phyloP scores from a whole-genome alignment of 2,329 filamentous ascomycete genomes.

The Exophiala mesophila region DNA sequence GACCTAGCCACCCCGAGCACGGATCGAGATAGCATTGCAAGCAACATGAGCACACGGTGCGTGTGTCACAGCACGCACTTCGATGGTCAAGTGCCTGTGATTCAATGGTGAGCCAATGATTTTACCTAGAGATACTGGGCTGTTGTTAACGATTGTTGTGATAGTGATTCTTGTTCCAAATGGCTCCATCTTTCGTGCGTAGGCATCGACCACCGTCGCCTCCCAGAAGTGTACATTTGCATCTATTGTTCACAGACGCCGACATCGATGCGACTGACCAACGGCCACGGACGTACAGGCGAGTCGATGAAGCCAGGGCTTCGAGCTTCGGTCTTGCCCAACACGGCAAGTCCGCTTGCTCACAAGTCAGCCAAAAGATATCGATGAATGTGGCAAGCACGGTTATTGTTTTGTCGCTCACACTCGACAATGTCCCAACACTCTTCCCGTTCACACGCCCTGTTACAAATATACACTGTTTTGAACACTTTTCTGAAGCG shows the following conservation, averaged over 20 bases:
- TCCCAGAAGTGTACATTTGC: conserved; percentile 48
- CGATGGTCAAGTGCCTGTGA: conserved; percentile 53
- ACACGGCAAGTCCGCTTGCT: conserved; percentile 23
- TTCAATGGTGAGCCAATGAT: conserved; percentile 48
- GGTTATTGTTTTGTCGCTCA: background rate
- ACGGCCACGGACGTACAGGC: background rate
- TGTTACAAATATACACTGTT: too few species aligned
- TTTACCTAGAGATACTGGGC: background rate
- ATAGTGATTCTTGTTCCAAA: conserved; percentile 57
- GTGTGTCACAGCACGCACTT: conserved; percentile 48
- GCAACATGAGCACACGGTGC: conserved; percentile 51
- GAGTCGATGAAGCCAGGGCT: conserved; percentile 28
- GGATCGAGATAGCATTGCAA: conserved; percentile 48
- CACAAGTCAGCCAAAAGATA: conserved; percentile 19
- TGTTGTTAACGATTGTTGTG: background rate
- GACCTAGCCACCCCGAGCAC: conserved; percentile 50
- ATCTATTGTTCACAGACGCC: conserved; percentile 46
- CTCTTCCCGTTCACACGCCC: too few species aligned
- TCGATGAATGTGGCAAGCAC: background rate
- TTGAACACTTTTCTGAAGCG: too few species aligned
- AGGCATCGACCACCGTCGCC: conserved; percentile 46
- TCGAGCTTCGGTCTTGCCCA: conserved; percentile 16
- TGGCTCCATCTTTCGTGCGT: conserved; percentile 58
- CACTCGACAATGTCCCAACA: too few species aligned
- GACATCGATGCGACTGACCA: conserved; percentile 31